Evolutionary conservation across 768 basidiomycete species (phyloP).

Genomic region (Galerina marginata): DNA sequence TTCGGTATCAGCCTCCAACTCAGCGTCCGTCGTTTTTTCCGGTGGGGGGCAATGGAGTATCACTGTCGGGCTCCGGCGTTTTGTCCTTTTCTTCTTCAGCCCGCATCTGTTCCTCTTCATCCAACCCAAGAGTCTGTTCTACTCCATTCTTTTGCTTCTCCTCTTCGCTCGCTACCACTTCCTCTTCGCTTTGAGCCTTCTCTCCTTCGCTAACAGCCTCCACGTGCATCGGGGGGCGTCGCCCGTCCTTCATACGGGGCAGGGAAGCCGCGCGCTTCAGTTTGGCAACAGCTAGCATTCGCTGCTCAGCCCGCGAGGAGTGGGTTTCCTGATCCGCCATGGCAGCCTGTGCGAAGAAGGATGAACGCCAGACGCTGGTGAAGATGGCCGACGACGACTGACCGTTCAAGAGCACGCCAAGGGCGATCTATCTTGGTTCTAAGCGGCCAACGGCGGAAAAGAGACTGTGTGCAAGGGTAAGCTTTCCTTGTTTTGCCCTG

Average conservation of each 20-base stretch:
- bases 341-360: slow-evolving; percentile 19
- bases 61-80: slow-evolving; percentile 24
- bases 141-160: slow-evolving; percentile 10
- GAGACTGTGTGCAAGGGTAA: slow-evolving; percentile 10
- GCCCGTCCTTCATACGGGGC: slow-evolving; percentile 89
- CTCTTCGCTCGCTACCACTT: slow-evolving; percentile 20
- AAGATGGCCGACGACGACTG: slow-evolving; percentile 10
- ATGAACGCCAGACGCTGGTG: slow-evolving; percentile 19
- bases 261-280: slow-evolving; percentile 91
- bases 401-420: slow-evolving; percentile 24
- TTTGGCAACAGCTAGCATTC: slow-evolving; percentile 87
- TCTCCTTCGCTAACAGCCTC: slow-evolving; percentile 87
- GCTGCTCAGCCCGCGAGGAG: slow-evolving; percentile 68
- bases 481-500: neutral
- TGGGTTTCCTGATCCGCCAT: slow-evolving; percentile 56
- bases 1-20: slow-evolving; percentile 43
- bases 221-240: slow-evolving; percentile 85
- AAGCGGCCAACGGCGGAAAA: slow-evolving; percentile 6
- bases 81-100: slow-evolving; percentile 19
- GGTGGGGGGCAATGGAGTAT: slow-evolving; percentile 17
- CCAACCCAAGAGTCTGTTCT: slow-evolving; percentile 2
- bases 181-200: slow-evolving; percentile 39
- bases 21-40: slow-evolving; percentile 31
- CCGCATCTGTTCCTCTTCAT: slow-evolving; percentile 11
- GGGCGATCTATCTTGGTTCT: slow-evolving; percentile 13